Evolutionary conservation across 148 eudicot genomes (phyloP).

Genomic region (Amaranthus cruentus): DNA sequence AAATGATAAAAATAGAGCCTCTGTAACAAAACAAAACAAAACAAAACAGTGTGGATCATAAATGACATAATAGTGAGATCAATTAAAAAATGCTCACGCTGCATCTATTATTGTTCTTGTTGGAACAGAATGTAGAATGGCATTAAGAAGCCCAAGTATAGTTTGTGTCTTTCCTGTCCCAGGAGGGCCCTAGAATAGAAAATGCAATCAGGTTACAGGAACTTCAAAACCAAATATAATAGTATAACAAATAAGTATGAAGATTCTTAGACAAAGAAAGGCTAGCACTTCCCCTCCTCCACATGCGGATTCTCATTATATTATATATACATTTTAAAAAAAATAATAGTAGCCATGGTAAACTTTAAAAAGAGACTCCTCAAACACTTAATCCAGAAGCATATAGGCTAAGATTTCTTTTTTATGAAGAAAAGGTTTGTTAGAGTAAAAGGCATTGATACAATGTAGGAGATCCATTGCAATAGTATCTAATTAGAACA

Average conservation of each 20-base stretch:
- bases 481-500: too few relatives aligned
- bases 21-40: not conserved
- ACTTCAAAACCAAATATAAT: not conserved
- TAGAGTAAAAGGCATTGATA: too few relatives aligned
- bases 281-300: not conserved
- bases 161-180: conserved; percentile 99
- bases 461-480: too few relatives aligned
- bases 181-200: conserved; percentile 80
- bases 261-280: not conserved
- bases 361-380: not conserved
- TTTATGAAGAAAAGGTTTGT: too few relatives aligned
- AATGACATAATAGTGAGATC: not conserved
- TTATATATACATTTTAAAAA: not conserved
- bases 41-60: not conserved
- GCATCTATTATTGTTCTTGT: conserved; percentile 72
- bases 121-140: conserved; percentile 89
- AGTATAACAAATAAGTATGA: conserved; percentile 2
- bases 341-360: too few relatives aligned
- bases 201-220: conserved; percentile 8
- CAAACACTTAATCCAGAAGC: not conserved
- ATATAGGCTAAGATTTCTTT: not conserved
- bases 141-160: conserved; percentile 91
- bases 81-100: conserved; percentile 36
- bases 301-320: not conserved
- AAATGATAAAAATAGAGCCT: not conserved